Evolutionary conservation across 495 filamentous ascomycete genomes (phyloP), one percentile per base, ranked within the genome.

Genomic region (Mycothermus thermophilus): DNA sequence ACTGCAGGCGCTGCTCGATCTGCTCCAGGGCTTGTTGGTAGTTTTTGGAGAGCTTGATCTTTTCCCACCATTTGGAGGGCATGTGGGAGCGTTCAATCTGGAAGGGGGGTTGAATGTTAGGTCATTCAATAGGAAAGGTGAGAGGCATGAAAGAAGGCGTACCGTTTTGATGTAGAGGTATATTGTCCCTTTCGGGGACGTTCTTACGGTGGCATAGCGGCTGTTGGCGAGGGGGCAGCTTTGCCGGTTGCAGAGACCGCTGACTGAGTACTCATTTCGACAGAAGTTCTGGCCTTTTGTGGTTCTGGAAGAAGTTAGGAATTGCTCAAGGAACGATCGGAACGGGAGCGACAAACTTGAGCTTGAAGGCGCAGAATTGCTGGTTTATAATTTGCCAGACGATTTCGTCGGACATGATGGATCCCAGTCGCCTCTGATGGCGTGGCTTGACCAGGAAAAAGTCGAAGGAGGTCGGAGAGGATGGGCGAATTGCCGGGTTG

Each of bases 151-250:
- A n/a, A n/a, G n/a, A n/a, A n/a, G n/a, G 44, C 52, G 22, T 43
- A 87, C 72, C 3, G 86, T 93, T 64, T 95, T 97, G 70, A 95
- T 92, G 71, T 93, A 96, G 35, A 97, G 77, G 60, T 94, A 96
- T 47, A 96, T 76, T 15, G 71, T 71, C 29, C 83, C 83, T 27
- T 76, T 73, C 22, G 83, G 75, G 47, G 88, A 74, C 17, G 78
- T 72, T 40, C 92, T 82, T 40, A 97, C 73, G 11, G 90, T 96
- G 27, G 90, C 92, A 67, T 97, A 97, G 16, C 86, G 81, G 35
- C 76, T 83, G 42, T 95, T 97, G 44, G 90, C 90, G 32, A 97
- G 79, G 14, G 90, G 90, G 58, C 90, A 96, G 35, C 83, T 84
- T 55, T 93, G 86, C 30, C 83, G 72, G 57, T 87, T 92, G 73